phyloP scores from a whole-genome alignment of 805 yeast species.

The Lachancea sp. region DNA sequence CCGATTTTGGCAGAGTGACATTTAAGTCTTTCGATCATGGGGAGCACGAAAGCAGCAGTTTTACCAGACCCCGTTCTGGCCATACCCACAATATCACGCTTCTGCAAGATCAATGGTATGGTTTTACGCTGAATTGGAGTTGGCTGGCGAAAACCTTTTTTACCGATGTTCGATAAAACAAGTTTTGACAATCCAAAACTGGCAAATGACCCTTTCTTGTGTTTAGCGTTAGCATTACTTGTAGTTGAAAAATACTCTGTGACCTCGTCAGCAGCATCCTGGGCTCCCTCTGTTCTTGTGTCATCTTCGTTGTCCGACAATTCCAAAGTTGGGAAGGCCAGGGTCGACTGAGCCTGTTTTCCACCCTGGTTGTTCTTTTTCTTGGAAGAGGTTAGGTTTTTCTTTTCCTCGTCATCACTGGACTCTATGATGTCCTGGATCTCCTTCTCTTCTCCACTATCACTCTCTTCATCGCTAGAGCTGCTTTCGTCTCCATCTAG shows the following conservation, averaged over 20 bases:
- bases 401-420: slow-evolving; percentile 44
- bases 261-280: slow-evolving; percentile 40
- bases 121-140: slow-evolving; percentile 98
- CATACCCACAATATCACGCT: slow-evolving; percentile 96
- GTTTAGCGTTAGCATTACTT: slow-evolving; percentile 26
- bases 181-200: slow-evolving; percentile 81
- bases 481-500: slow-evolving; percentile 31
- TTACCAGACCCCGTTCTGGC: slow-evolving; percentile 99
- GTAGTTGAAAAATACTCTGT: slow-evolving; percentile 38
- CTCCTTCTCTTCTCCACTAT: slow-evolving; percentile 28
- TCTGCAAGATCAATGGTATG: slow-evolving; percentile 80
- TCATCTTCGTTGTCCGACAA: slow-evolving; percentile 44
- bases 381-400: slow-evolving; percentile 11
- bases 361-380: slow-evolving; percentile 8
- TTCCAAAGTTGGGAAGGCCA: slow-evolving; percentile 44
- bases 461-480: slow-evolving; percentile 34
- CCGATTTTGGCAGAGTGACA: slow-evolving; percentile 84
- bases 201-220: slow-evolving; percentile 73
- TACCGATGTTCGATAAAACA: slow-evolving; percentile 59
- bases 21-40: slow-evolving; percentile 80
- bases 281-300: slow-evolving; percentile 29
- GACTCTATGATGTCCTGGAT: slow-evolving; percentile 49
- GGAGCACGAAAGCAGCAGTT: slow-evolving; percentile 93
- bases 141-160: slow-evolving; percentile 89
- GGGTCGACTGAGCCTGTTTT: slow-evolving; percentile 3